Evolutionary conservation across 2,329 filamentous ascomycete genomes (phyloP), one percentile per base, ranked within the genome.

Genomic region (Hypoxylon sp.): DNA sequence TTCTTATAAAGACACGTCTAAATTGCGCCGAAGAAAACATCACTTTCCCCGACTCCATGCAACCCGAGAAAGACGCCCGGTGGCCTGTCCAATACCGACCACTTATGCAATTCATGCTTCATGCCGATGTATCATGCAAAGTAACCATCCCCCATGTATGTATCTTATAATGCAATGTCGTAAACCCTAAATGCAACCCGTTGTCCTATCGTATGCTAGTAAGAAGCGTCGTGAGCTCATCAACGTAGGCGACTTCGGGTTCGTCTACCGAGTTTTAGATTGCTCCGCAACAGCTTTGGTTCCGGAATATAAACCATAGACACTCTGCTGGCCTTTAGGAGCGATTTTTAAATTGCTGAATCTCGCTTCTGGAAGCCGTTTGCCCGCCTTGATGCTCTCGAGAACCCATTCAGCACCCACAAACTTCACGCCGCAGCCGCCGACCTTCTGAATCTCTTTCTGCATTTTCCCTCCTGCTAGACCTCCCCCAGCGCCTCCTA

Each of bases 361-460:
- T 58, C 87, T 84, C 29, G 89, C 86, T 80, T 98, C 94, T 0
- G 92, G 85, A 46, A 97, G 83, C 61, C 94, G 85, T 77, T 88
- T 93, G 2, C 91, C 91, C 1, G 87, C 89, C 72, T 91, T 92
- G 72, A 97, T 85, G 77, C 93, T 94, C 77, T 97, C 92, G n/a
- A 97, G 80, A 5, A 93, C 88, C 93, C 94, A 98, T 74, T 97
- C 91, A 27, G 91, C 92, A 56, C 86, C 88, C 59, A 98, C 91
- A 79, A 92, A 95, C 81, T 91, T 94, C 56, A 97, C 85, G 27
- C 87, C 88, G 69, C 88, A 89, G 10, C 92, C 92, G 21, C 91
- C 85, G 3, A 89, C 83, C 61, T 86, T 86, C 27, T 83, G 80
- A 62, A 97, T 91, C 82, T 97, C 94, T 78, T 88, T 92, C 73